Evolutionary conservation across 345 rosid species (phyloP), one percentile per base, ranked within the genome.

Genomic region (Abelmoschus esculentus): DNA sequence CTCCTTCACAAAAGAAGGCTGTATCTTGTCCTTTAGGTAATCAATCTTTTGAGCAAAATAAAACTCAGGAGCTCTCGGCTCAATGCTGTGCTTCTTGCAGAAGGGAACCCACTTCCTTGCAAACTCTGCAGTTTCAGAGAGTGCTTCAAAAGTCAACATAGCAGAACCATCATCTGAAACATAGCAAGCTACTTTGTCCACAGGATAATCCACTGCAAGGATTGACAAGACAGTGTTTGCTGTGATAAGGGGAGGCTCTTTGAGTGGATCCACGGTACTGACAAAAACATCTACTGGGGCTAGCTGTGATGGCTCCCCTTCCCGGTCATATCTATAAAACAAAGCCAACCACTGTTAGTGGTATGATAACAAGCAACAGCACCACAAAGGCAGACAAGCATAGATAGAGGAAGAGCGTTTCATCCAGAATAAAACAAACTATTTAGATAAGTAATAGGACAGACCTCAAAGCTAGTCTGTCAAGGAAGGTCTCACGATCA

Each of bases 91-190:
- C 84, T 95, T 95, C 89, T 92, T 95, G 87, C 99, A 95, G 71
- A 95, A 95, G 17, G 99, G 98, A 62, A 95, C 99, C 99, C 99
- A 95, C 78, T 90, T 90, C 88, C 87, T 90, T 68, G 99, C 98
- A 66, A 95, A 95, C 80, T 95, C 99, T 1, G 99, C 93, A 32
- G 99, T 95, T 84, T 92, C 98, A 78, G 98, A 95, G 61, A 95
- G 92, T 81, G 93, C 81, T 86, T 95, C 99, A 80, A 95, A 95
- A 32, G 98, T 88, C 79, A 95, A 80, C 99, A 95, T 95, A 65
- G 98, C 99, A 36, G 99, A 86, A 79, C 99, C 99, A 84, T 95
- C 98, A 77, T 95, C 98, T 58, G 99, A 95, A 69, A 95, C 99
- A 76, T 95, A 95, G 75, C 99, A 95, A n/a, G 99, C 90, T 69